Base-by-base conservation (phyloP, 2,329 filamentous ascomycete genomes). In the Fusarium staphyleae region DNA sequence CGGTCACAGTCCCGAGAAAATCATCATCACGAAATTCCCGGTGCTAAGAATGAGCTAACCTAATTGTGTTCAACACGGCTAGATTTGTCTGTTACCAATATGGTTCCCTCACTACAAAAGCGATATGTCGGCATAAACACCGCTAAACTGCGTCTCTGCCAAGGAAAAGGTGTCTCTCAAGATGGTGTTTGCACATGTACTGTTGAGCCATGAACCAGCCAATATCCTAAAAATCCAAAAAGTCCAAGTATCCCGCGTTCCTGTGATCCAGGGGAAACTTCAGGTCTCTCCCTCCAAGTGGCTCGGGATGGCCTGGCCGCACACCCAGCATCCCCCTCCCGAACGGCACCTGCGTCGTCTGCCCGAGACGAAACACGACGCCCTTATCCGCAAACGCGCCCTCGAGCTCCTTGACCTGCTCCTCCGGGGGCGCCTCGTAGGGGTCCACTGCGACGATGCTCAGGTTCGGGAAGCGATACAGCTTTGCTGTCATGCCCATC, bases 251-350 rank as follows among this genome's bases (percentile, higher is more conserved):
- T 19, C 55, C 55, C 18, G 30, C 51, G 24, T 53, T 48, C 33
- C 45, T 52, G 50, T 58, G 47, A 19, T 56, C 46, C 14, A 68
- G 35, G 6, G 57, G 61, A 43, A 67, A 67, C 28, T 54, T 55
- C 39, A 67, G 50, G 33, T 65, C 48, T 26, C 42, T 55, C 10
- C 39, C 52, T 28, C 54, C 50, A 3, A 45, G 43, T 3, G 57
- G 59, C n/a, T 60, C 26, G 0, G 59, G 49, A 19, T 67, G 57
- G 4, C 66, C 66, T 36, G 66, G 65, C 3, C 66, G 58, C 13
- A 60, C 66, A 3, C 65, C 66, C 18, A 68, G 39, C 65, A 68
- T 68, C 0, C 66, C 66, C 32, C 66, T 60, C 1, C 65, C 66
- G 40, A 68, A 68, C 1, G 65, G 55, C 13, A 59, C 55, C 13